Base-by-base conservation (phyloP, 441 rosid species). In the Populus tomentosa region DNA sequence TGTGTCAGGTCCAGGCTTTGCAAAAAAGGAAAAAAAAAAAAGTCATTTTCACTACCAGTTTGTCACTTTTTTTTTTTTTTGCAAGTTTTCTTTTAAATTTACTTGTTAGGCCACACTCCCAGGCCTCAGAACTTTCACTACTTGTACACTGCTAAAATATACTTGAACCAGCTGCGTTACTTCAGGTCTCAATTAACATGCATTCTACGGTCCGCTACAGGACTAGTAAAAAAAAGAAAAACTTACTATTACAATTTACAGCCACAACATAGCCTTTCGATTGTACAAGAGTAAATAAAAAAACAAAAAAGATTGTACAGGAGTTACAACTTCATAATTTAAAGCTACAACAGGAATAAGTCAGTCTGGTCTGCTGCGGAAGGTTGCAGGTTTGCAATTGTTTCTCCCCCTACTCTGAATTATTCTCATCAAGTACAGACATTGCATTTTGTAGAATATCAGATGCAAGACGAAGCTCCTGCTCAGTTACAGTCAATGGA, bases 391-490 rank as follows among this genome's bases (percentile, higher is more conserved):
- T 14, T 16, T 42, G 20, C 28, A 70, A 13, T 70, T 14, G 20
- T 35, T 18, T 2, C 30, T 7, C 2, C 14, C 40, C 32, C 21
- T 62, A 70, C 32, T 74, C 38, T 61, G 76, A 67, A 20, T 23
- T 30, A 7, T 26, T 68, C 73, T 42, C 70, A 68, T 80, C 80
- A 56, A 80, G 79, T 36, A 64, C 74, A 2, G 73, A 70, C 20
- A 80, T 7, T 59, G 80, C 56, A 9, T 61, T 73, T 30, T 66
- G 65, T 53, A 80, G 77, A 16, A 76, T 76, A 5, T 80, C 80
- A 67, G 80, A 75, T 40, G 77, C 83, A 16, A 3, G 35, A 26
- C 63, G 36, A 42, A 80, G 77, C 69, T 80, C 83, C 70, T 80
- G 21, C 67, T 80, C 77, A 18, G 79, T 76, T 10, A 80, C 64